Evolutionary conservation across 2,329 filamentous ascomycete species (phyloP), one percentile per base, ranked within the genome.

Genomic region (Diplodia mutila): DNA sequence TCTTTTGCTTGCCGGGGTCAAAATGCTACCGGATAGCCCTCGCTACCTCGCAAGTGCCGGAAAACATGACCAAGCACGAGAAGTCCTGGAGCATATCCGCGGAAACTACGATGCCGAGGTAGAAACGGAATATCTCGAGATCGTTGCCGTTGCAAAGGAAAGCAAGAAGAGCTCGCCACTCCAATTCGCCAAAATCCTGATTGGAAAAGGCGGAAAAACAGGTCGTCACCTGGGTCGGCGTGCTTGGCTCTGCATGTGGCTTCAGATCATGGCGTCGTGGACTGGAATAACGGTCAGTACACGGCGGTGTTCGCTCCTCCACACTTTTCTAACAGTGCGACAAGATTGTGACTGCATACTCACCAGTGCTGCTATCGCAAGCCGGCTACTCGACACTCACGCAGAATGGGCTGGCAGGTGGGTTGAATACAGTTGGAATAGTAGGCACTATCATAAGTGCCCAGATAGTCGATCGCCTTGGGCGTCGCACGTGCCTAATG

Each of bases 401-500:
- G 69, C 70, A 82, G 67, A 82, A 81, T 63, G 81, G 84, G 42
- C 80, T 86, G 11, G 80, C 84, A 1, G 84, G 84, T 6, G 81
- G 83, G 6, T 73, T 85, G 18, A 86, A 85, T 72, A 85, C 83
- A 0, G 78, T 86, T 59, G 84, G 84, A 14, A 83, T 86, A 29
- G 69, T 84, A 2, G 83, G 83, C 1, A 86, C 84, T 2, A 81
- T 84, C 42, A 83, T 84, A 67, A 82, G 80, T 65, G 81, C 84
- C 2, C 80, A 84, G 59, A 82, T 86, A 12, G 80, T 86, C 37
- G 85, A 86, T 71, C 78, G 79, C 1, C 72, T 85, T 7, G 84
- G 85, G 23, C 80, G 84, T 6, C 74, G 78, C 25, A 69, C 65
- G 9, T 82, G 81, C 69, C 69, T 83, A 25, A 80, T 83, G 71